Conservation (phyloP, 2,329 filamentous ascomycete species). For the Phialocephala subalpina region DNA sequence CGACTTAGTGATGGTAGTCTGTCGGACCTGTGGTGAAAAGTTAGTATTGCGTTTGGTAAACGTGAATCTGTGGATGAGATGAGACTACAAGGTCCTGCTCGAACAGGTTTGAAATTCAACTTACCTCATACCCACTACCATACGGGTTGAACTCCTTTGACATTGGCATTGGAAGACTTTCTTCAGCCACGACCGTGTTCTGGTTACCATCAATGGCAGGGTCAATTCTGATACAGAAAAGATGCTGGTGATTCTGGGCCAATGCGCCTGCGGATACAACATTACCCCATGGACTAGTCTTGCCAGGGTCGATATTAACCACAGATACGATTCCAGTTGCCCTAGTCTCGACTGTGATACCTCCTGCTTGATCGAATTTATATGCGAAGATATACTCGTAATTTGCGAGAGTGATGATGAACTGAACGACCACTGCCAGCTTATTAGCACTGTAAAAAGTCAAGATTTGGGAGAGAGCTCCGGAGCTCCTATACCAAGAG, state of each 20-base stretch:
- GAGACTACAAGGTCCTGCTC: background rate
- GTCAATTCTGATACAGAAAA: conserved; percentile 61
- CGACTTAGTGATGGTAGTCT: conserved; percentile 51
- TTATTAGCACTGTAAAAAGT: too few relatives aligned
- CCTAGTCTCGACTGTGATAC: conserved; percentile 66
- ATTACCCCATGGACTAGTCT: conserved; percentile 62
- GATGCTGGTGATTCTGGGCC: conserved; percentile 65
- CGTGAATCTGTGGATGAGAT: too few relatives aligned
- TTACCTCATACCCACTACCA: conserved; percentile 58
- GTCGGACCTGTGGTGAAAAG: conserved; percentile 45
- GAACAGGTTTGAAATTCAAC: background rate
- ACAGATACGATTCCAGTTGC: conserved; percentile 69
- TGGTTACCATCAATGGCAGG: conserved; percentile 62
- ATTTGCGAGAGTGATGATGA: conserved; percentile 73
- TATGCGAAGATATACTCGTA: conserved; percentile 75
- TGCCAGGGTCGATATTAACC: conserved; percentile 62
- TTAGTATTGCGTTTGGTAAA: background rate
- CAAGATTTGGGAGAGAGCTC: too few relatives aligned
- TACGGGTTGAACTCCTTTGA: conserved; percentile 57
- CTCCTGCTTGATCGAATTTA: conserved; percentile 69
- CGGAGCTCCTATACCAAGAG: too few relatives aligned
- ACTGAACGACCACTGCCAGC: conserved; percentile 73
- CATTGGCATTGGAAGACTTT: conserved; percentile 56
- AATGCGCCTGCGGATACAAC: conserved; percentile 67
- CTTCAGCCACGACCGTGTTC: conserved; percentile 62